A percentile compares a stretch with the other conserved stretches of the same genome.
Conservation (phyloP, 2,329 filamentous ascomycete genomes). For the Alternaria arbusti region DNA sequence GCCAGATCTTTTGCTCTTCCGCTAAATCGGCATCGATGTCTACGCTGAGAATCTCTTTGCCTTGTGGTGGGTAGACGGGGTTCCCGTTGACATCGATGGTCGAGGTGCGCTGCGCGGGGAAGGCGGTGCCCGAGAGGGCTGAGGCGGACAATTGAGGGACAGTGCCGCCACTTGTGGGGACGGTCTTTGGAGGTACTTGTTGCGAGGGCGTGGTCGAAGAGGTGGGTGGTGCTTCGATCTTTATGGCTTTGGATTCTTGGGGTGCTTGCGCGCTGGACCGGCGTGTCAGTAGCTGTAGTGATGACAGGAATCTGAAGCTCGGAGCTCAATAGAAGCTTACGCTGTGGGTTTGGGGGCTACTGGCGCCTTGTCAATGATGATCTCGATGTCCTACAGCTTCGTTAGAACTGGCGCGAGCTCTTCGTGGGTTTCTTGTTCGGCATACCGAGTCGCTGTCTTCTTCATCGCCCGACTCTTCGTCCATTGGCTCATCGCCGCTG, state of each 20-base stretch:
- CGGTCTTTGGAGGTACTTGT: conserved; percentile 11
- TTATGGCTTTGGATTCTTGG: conserved; percentile 46
- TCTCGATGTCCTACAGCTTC: conserved; percentile 56
- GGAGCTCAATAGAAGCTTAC: conserved; percentile 20
- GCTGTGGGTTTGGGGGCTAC: conserved; percentile 46
- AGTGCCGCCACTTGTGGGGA: conserved; percentile 14
- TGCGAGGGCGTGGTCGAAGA: conserved; percentile 27
- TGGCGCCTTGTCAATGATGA: conserved; percentile 58
- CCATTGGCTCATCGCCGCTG: conserved; percentile 53
- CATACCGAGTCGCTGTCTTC: conserved; percentile 54
- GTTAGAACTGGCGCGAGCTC: conserved; percentile 25
- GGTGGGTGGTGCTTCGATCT: conserved; percentile 43
- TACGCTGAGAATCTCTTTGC: conserved; percentile 72
- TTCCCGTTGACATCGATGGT: conserved; percentile 84
- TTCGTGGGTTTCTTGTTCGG: conserved; percentile 10
- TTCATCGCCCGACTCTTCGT: conserved; percentile 55
- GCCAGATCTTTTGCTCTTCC: conserved; percentile 89
- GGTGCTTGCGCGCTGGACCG: conserved; percentile 27
- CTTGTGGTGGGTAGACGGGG: conserved; percentile 74
- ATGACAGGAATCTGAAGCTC: not conserved
- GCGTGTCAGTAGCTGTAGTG: conserved; percentile 20
- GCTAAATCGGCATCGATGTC: conserved; percentile 61
- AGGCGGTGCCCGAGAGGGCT: conserved; percentile 50
- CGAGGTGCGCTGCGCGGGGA: conserved; percentile 72
- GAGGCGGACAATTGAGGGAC: conserved; percentile 29